Base-by-base conservation (phyloP, 257 asterid genomes). In the Salvia splendens region DNA sequence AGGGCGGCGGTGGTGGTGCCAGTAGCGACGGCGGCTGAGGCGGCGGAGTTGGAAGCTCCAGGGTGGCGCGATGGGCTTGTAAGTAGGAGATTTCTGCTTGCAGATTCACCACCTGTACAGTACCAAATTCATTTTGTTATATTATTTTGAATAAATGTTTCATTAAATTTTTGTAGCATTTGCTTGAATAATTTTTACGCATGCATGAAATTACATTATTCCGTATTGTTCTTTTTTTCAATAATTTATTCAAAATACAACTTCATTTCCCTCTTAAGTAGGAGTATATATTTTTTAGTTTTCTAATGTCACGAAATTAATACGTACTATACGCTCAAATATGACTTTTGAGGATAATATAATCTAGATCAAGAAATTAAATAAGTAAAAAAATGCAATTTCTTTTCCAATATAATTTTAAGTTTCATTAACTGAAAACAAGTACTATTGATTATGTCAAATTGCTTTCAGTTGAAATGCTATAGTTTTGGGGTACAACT, bases 71-170 rank as follows among this genome's bases (percentile, higher is more conserved):
- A 61, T 85, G 90, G 76, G 83, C 80, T 66, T 83, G 92, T 59
- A 87, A 75, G 78, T 77, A 87, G 24, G 92, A 72, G 6, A 87
- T 80, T 68, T 87, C 95, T 5, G 90, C 85, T 77, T 83, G 92
- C 11, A 87, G 70, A 65, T 73, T 87, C 75, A 82, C 90, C 58
- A 87, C 88, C 95, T 71, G 69, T 4, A 33, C 6, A 33, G 38
- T 5, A 33, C 38, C 38, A 33, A 33, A 33, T 3, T n/a, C n/a
- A n/a, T n/a, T 33, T 4, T 33, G 30, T 24, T 1, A 20, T 20
- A 0, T 20, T 20, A 20, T 20, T 20, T 20, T 1, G 1, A 20
- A 20, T 20, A 20, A 20, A 20, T 20, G 24, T 20, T 20, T 20
- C 24, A 20, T 20, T 1, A 1, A 20, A 20, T 20, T 1, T 24